phyloP scores from a whole-genome alignment of 768 basidiomycete genomes.

The Gloeostereum incarnatum region DNA sequence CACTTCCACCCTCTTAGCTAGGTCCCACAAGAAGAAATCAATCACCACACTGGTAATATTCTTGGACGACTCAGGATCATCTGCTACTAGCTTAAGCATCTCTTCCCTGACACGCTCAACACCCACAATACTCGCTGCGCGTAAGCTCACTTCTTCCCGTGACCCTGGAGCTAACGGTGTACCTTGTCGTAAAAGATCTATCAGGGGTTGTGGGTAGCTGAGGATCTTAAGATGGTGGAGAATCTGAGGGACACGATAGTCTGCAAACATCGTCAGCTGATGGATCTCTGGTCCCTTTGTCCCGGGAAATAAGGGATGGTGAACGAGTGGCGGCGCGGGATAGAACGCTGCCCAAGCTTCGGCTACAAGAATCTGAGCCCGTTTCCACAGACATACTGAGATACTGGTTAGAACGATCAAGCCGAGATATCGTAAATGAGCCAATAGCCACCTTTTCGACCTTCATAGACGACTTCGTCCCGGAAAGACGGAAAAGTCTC shows the following conservation, averaged over 20 bases:
- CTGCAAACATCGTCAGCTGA: conserved; percentile 87
- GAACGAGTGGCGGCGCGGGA: conserved; percentile 31
- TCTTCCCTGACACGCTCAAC: conserved; percentile 66
- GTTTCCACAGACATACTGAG: conserved; percentile 79
- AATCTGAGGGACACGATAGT: conserved; percentile 89
- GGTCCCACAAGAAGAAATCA: conserved; percentile 89
- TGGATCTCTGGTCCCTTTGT: conserved; percentile 47
- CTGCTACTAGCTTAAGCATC: conserved; percentile 32
- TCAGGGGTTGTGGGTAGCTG: conserved; percentile 55
- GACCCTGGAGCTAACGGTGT: conserved; percentile 43
- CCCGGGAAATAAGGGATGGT: conserved; percentile 71
- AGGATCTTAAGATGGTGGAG: conserved; percentile 77
- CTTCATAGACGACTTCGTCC: conserved; percentile 54
- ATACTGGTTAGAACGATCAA: conserved; percentile 1
- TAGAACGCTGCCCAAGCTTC: conserved; percentile 92
- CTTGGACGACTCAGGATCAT: conserved; percentile 13
- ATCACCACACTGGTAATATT: conserved; percentile 68
- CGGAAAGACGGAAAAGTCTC: conserved; percentile 69
- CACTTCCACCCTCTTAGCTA: conserved; percentile 66
- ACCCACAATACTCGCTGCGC: conserved; percentile 71
- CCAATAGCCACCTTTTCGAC: conserved; percentile 39
- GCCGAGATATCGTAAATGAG: background rate
- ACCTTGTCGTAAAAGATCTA: conserved; percentile 36
- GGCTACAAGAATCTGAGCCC: conserved; percentile 85
- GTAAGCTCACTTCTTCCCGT: conserved; percentile 66